phyloP scores from a whole-genome alignment of 495 filamentous ascomycete genomes.

The Aspergillus sclerotiicarbonarius region DNA sequence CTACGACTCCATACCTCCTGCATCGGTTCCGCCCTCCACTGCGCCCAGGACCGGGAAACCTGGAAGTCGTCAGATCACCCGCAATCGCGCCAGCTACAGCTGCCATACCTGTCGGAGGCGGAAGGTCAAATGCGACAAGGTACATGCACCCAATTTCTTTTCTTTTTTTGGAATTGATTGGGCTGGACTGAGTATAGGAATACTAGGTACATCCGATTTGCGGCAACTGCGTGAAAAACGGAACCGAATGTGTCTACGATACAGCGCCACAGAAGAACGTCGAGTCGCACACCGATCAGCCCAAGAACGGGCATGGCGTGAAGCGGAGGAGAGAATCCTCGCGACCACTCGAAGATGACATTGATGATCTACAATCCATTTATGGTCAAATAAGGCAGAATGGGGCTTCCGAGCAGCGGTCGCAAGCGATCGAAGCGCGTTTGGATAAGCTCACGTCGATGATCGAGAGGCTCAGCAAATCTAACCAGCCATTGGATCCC shows the following conservation, averaged over 20 bases:
- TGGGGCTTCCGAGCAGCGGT: constrained; percentile 28
- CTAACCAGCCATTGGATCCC: constrained; percentile 27
- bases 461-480: constrained; percentile 43
- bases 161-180: not conserved
- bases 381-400: constrained; percentile 33
- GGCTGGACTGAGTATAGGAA: not conserved
- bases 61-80: constrained; percentile 44
- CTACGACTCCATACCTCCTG: constrained; percentile 4
- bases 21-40: constrained; percentile 7
- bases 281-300: constrained; percentile 12
- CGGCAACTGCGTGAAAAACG: constrained; percentile 46
- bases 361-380: constrained; percentile 39
- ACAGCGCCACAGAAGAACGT: constrained; percentile 29
- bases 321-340: constrained; percentile 38
- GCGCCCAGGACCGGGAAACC: constrained; percentile 15
- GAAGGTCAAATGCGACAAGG: constrained; percentile 50
- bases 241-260: constrained; percentile 45
- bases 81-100: constrained; percentile 49
- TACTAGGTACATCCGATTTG: constrained; percentile 47
- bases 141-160: constrained; percentile 11
- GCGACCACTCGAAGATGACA: constrained; percentile 33
- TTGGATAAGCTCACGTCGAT: constrained; percentile 47
- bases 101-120: constrained; percentile 49
- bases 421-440: constrained; percentile 41
- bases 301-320: constrained; percentile 28